Evolutionary conservation across 192 early-diverging fungal species (phyloP).

Genomic region (Glomus cerebriforme): DNA sequence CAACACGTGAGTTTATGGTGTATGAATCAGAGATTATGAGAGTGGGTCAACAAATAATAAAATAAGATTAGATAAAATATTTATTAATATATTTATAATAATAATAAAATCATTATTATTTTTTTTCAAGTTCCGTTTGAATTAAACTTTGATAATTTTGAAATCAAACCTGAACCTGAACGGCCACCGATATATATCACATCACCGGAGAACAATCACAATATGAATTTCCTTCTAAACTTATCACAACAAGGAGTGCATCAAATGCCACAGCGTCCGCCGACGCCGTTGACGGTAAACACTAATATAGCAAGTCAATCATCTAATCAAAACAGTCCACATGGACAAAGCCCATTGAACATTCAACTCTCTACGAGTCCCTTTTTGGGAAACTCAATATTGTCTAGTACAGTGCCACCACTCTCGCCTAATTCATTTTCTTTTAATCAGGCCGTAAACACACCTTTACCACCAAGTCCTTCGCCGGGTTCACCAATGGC

Average conservation of each 20-base stretch:
- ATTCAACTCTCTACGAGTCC: slow-evolving; percentile 39
- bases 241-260: slow-evolving; percentile 1
- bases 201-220: slow-evolving; percentile 48
- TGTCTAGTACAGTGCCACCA: slow-evolving; percentile 37
- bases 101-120: not conserved
- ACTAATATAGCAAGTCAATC: slow-evolving; percentile 37
- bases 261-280: slow-evolving; percentile 34
- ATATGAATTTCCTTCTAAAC: slow-evolving; percentile 26
- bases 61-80: not conserved
- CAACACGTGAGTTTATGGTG: slow-evolving; percentile 36
- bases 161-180: slow-evolving; percentile 48
- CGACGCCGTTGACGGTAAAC: slow-evolving; percentile 45
- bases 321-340: slow-evolving; percentile 41
- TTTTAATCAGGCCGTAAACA: slow-evolving; percentile 54
- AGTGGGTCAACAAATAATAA: not conserved
- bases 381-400: slow-evolving; percentile 30
- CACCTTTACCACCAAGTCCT: slow-evolving; percentile 56
- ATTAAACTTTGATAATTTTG: slow-evolving; percentile 46
- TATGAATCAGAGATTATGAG: no score
- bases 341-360: slow-evolving; percentile 39
- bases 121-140: slow-evolving; percentile 42
- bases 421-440: slow-evolving; percentile 48
- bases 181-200: slow-evolving; percentile 59
- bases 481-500: slow-evolving; percentile 49
- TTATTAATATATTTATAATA: not conserved